Base-by-base conservation (phyloP, 2,329 filamentous ascomycete species). In the Fusarium chuoi region DNA sequence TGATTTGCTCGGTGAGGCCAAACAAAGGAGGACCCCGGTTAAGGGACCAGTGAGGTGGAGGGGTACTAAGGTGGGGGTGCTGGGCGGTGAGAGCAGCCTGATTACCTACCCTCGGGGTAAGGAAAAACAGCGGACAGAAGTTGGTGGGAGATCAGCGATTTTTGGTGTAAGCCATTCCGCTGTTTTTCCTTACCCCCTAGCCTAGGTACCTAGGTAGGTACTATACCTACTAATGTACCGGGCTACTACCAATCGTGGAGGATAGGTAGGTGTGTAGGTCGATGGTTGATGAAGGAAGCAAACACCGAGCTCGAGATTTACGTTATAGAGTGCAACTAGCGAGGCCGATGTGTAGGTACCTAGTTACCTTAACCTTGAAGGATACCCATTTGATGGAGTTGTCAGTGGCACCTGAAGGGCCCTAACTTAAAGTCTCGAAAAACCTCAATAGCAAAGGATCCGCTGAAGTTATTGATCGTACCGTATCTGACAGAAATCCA, bases 1-100 rank as follows among this genome's bases (percentile, higher is more conserved):
- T 70, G 63, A 69, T 68, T 62, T 63, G 67, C 67, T 78, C 76
- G 76, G 76, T 78, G 76, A 78, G 73, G 38, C 71, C 67, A 39
- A 74, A 75, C 68, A 71, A 64, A 65, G 72, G 30, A 65, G 42
- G 51, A 35, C 62, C 38, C 62, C 48, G 38, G 58, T 52, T 67
- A 67, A 66, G 56, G 56, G 39, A 39, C 56, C 52, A 41, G 45
- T 24, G 24, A 35, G 26, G 41, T 48, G 30, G 55, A 28, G 55
- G 42, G 56, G 56, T 17, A 51, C 55, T 42, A 13, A 24, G 17
- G 36, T 18, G 22, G 22, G 33, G 33, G 13, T 24, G n/a, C 49
- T 12, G 7, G 55, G 55, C 55, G 55, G 55, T 57, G 55, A 57
- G 39, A 35, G 28, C 39, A 35, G 54, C 33, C 17, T 51, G 48